Evolutionary conservation across 2,329 filamentous ascomycete species (phyloP).

Genomic region (Calycina herbarum): DNA sequence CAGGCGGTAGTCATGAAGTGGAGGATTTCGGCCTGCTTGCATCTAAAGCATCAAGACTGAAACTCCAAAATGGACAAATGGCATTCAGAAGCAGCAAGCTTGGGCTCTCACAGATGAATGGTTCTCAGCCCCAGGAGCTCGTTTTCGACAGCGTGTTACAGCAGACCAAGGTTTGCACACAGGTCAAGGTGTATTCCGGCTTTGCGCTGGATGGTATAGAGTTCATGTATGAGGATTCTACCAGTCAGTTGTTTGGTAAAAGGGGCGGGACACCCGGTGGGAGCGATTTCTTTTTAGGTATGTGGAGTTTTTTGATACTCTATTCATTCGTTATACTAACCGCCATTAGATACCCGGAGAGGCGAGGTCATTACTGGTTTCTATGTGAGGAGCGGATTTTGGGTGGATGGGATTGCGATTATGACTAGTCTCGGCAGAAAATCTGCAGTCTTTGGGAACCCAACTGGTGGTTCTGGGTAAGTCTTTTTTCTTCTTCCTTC

Average conservation of each 20-base stretch:
- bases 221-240: constrained; percentile 87
- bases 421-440: constrained; percentile 85
- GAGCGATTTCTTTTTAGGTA: constrained; percentile 76
- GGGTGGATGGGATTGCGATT: constrained; percentile 87
- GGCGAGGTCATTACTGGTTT: constrained; percentile 90
- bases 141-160: constrained; percentile 69
- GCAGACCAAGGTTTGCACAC: constrained; percentile 71
- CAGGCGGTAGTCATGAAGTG: constrained; percentile 71
- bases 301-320: constrained; percentile 30
- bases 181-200: constrained; percentile 76
- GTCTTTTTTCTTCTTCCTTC: constrained; percentile 41
- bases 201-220: constrained; percentile 80
- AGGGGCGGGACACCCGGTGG: constrained; percentile 68
- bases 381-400: constrained; percentile 73
- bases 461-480: constrained; percentile 77
- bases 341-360: constrained; percentile 66
- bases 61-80: constrained; percentile 70
- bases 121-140: constrained; percentile 68
- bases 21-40: constrained; percentile 71
- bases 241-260: constrained; percentile 84
- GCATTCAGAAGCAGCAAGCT: constrained; percentile 77
- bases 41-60: constrained; percentile 71
- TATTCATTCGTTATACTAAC: constrained; percentile 4
- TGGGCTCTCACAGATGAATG: constrained; percentile 70
- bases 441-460: constrained; percentile 82